Evolutionary conservation across 139 green algal species (phyloP), one percentile per base, ranked within the genome.

Genomic region (Chlorella sp.): DNA sequence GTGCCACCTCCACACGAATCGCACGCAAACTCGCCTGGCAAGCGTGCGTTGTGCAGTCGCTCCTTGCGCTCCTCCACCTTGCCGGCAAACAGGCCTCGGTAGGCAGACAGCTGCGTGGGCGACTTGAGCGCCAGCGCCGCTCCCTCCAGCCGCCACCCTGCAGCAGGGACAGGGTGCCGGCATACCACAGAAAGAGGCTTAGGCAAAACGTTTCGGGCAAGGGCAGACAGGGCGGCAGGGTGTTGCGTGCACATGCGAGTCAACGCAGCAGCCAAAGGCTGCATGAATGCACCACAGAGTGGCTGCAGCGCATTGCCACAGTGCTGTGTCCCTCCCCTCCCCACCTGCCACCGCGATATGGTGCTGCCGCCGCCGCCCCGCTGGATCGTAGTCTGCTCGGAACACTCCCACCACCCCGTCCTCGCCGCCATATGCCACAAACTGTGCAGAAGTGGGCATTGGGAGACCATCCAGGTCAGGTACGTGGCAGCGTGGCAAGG

Each of bases 321-420:
- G n/a, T n/a, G n/a, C 36, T 64, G 73, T 16, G 1, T 6, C 40
- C n/a, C 43, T n/a, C 81, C 41, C 44, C 3, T 22, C 24, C 80
- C n/a, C 56, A 82, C 82, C 82, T n/a, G 73, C 41, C 8, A 86
- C 60, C 0, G 67, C 82, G 0, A 40, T 41, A 67, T 88, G 82
- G 13, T 73, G 24, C 26, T 48, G 22, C 43, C 86, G 78, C 46
- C 73, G 62, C 48, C 68, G 60, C 28, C 24, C 64, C 26, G 68
- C 24, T 4, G 16, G 36, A 67, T 84, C 64, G n/a, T 67, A 84
- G 2, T 69, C 82, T 22, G 54, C 86, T 43, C 14, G 28, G 38
- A 84, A 81, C 36, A 90, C n/a, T 8, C 81, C 87, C 73, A 90
- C 76, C 60, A 76, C 82, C 0, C 87, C 87, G 64, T 90, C 83